Evolutionary conservation across 1,139 yeast species (phyloP), one percentile per base, ranked within the genome.

Genomic region (Protomyces gravidus): DNA sequence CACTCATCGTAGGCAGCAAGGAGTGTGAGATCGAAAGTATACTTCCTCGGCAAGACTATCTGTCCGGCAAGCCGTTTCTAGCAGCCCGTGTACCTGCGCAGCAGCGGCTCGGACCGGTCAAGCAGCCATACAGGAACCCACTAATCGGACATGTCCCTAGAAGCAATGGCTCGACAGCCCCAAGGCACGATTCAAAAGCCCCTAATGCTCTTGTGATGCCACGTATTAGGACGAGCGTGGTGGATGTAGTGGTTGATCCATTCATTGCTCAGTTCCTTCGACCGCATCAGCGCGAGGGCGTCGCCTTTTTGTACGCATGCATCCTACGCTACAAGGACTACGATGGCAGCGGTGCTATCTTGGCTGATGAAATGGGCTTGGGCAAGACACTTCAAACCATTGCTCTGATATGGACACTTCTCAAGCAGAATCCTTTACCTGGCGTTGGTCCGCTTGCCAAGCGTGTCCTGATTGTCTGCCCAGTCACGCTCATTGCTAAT

Each of bases 351-450:
- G 97, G 98, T 0, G 92, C 94, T 1, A 73, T 92, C 5, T 72
- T 92, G 53, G 98, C 98, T 0, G 98, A 92, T 71, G 97, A 92
- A 68, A 92, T 92, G 98, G 98, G 98, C 0, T 75, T 92, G 26
- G 99, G 99, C 0, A 92, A 92, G 69, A 90, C 97, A 0, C 72
- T 92, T 39, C 89, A 85, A 81, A 83, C 97, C 0, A 90, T 92
- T 3, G 69, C 95, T 0, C 70, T 89, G 39, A 78, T 92, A 2
- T 89, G 96, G 95, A 89, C 96, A 0, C 71, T 94, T 21, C 70
- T 89, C 32, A 84, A 59, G 66, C 96, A 89, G 67, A 81, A 82
- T 17, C 95, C 96, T 0, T 68, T 71, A 49, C 70, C 68, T 48
- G 75, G 72, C 0, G 68, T 70, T 45, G 68, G 70, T 1, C 79